Percentiles rank a stretch among this genome's conserved stretches.
Evolutionary conservation across 495 filamentous ascomycete species (phyloP).

Genomic region (Thermothielavioides terrestris): DNA sequence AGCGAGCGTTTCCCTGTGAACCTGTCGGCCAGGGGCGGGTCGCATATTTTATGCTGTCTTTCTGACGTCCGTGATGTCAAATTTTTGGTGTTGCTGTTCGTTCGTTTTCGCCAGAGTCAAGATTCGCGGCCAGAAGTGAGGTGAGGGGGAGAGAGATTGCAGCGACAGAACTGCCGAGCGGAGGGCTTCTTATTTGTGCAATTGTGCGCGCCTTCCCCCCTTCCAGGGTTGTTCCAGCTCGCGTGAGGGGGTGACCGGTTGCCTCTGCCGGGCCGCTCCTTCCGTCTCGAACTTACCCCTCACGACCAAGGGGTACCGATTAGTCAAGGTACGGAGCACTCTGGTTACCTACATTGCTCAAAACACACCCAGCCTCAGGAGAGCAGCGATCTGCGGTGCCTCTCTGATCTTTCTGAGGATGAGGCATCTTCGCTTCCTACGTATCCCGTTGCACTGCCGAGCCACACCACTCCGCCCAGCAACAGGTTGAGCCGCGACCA

Average conservation of each 20-base stretch:
- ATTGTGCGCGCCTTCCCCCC: not conserved
- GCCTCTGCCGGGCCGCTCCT: not conserved
- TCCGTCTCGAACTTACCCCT: conserved; percentile 6
- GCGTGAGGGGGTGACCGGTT: not conserved
- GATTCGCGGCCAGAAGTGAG: not conserved
- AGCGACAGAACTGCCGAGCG: not conserved
- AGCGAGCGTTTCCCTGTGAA: conserved; percentile 7
- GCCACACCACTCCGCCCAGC: no score
- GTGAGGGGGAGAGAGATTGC: not conserved
- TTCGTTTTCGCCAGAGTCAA: not conserved
- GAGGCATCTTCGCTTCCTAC: no score
- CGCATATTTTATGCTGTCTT: not conserved
- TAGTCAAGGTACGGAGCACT: no score
- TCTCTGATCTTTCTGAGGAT: no score
- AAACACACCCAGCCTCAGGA: no score
- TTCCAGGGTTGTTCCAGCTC: not conserved
- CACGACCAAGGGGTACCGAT: no score
- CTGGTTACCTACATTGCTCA: no score
- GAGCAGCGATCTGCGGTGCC: no score
- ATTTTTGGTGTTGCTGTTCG: not conserved
- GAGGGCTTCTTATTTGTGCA: conserved; percentile 1
- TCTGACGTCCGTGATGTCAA: not conserved
- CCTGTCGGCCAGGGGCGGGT: conserved; percentile 4
- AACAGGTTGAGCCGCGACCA: no score
- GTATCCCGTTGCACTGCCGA: no score